Evolutionary conservation across 257 asterid genomes (phyloP), one percentile per base, ranked within the genome.

Genomic region (Solanum pennellii): DNA sequence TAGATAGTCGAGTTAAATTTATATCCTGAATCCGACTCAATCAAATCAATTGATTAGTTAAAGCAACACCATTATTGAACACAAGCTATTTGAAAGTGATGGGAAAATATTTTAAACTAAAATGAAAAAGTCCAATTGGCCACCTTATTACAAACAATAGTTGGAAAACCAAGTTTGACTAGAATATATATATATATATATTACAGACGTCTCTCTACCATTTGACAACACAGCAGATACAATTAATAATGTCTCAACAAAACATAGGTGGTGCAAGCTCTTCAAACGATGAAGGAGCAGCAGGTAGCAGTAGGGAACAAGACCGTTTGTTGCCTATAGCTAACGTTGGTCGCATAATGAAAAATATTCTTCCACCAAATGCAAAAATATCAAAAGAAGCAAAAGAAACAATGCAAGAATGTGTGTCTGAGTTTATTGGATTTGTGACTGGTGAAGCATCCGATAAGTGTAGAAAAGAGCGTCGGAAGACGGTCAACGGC

Each of bases 331-430:
- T 94, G 4, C 98, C 98, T 12, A 94, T 93, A 37, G 98, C 98
- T 71, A 94, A 93, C 94, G 96, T 94, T 11, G 96, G 96, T 1
- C 79, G 98, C n/a, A 94, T 94, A 89, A 94, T 94, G 98, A 94
- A 93, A 88, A 93, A 93, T 66, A 93, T 87, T 5, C 87, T 94
- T 7, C 98, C 98, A 12, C 84, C 89, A 31, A 93, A 93, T 20
- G 96, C 96, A 1, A 94, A 94, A 90, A 89, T 94, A 93, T 93
- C 98, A 9, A 94, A 93, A 82, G 98, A 94, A 88, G 94, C 96
- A 44, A 94, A 94, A 69, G 98, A 94, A 60, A 94, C 96, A 16
- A 92, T 94, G 95, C 98, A 94, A 75, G 96, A 94, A 87, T 94
- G 96, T 16, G 98, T 90, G n/a, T 94, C 98, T 1, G 98, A 94